Evolutionary conservation across 2,329 filamentous ascomycete genomes (phyloP).

Genomic region (Paracoccidioides lutzii): DNA sequence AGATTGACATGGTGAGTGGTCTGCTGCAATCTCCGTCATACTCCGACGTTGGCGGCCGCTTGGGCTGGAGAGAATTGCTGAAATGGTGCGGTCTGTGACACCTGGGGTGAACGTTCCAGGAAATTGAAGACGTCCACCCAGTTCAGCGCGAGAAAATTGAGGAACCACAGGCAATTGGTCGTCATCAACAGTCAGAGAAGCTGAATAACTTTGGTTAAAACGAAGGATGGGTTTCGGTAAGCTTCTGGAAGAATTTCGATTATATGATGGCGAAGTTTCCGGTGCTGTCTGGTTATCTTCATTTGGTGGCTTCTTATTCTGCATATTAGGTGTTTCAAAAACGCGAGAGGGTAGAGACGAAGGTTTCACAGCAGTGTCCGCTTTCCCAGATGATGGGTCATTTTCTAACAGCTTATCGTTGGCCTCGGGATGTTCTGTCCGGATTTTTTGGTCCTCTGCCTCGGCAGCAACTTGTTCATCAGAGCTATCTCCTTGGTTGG

Average conservation of each 20-base stretch:
- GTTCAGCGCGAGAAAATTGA: slow-evolving; percentile 2
- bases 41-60: slow-evolving; percentile 25
- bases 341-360: slow-evolving; percentile 29
- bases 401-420: background rate
- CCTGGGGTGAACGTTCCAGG: background rate
- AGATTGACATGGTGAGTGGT: slow-evolving; percentile 24
- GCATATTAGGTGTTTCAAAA: slow-evolving; percentile 26
- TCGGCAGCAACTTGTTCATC: background rate
- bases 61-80: slow-evolving; percentile 25
- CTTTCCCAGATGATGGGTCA: background rate
- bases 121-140: slow-evolving; percentile 4
- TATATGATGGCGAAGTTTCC: slow-evolving; percentile 25
- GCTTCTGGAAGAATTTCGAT: slow-evolving; percentile 5
- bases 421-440: background rate
- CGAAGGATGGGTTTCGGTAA: background rate
- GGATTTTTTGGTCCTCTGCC: background rate
- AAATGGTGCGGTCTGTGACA: background rate
- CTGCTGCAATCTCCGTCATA: slow-evolving; percentile 31
- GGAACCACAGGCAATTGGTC: slow-evolving; percentile 23
- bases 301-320: slow-evolving; percentile 12
- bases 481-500: background rate
- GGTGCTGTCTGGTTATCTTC: slow-evolving; percentile 18
- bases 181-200: slow-evolving; percentile 22
- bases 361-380: slow-evolving; percentile 14
- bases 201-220: slow-evolving; percentile 12